Conservation (phyloP, 192 early-diverging fungal genomes). For the Rhizoclosmatium globosum region DNA sequence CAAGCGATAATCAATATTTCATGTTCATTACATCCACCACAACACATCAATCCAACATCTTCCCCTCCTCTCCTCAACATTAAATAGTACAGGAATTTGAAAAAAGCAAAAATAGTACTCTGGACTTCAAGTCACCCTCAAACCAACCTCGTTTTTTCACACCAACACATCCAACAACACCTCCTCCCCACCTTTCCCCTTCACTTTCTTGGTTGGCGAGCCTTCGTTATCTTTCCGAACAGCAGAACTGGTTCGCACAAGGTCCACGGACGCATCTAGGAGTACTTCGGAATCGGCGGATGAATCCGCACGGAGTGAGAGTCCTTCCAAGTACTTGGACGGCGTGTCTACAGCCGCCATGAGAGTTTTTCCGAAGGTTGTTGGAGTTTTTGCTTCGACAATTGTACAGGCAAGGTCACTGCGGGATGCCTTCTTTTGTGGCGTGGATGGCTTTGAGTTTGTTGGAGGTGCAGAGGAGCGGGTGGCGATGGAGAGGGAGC, state of each 20-base stretch:
- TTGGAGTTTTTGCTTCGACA: not conserved
- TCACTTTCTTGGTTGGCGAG: constrained; percentile 18
- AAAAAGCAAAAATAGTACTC: not conserved
- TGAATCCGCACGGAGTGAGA: not conserved
- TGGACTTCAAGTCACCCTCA: too few species aligned
- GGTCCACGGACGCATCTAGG: not conserved
- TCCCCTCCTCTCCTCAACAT: too few species aligned
- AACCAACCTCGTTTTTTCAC: not conserved
- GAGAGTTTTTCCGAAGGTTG: not conserved
- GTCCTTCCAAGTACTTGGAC: not conserved
- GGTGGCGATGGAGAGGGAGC: not conserved
- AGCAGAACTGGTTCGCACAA: constrained; percentile 3
- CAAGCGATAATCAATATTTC: too few species aligned
- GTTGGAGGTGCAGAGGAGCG: too few species aligned
- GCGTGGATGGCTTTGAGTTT: not conserved
- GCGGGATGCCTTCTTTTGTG: not conserved
- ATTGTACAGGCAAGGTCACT: not conserved
- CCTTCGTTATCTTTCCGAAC: constrained; percentile 10
- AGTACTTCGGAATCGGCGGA: not conserved
- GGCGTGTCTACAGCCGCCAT: not conserved
- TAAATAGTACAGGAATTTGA: not conserved
- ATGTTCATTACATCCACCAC: too few species aligned
- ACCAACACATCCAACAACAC: not conserved
- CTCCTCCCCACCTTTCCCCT: not conserved
- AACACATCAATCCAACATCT: too few species aligned